phyloP scores from a whole-genome alignment of 192 early-diverging fungal species.

The Diversispora epigaea region DNA sequence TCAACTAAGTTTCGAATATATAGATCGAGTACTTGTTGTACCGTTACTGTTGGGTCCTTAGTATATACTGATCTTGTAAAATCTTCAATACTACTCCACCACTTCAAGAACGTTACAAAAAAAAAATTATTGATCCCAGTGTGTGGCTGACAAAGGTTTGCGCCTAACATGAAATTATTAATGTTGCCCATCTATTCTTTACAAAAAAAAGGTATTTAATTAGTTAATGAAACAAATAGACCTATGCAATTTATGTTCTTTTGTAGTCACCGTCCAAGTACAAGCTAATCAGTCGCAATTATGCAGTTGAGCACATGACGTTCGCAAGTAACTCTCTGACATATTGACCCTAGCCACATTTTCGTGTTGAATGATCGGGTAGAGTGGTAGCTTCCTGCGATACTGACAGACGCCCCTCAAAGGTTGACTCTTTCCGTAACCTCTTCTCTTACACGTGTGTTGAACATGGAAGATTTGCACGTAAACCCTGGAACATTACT shows the following conservation, averaged over 20 bases:
- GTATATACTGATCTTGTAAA: slow-evolving; percentile 4
- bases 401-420: not conserved
- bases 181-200: not conserved
- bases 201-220: not conserved
- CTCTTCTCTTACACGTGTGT: slow-evolving; percentile 8
- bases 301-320: slow-evolving; percentile 7
- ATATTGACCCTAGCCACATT: not conserved
- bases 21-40: too few relatives aligned
- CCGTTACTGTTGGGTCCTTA: not conserved
- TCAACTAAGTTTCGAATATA: slow-evolving; percentile 17
- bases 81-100: not conserved
- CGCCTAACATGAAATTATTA: not conserved
- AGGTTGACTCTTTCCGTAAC: not conserved
- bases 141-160: slow-evolving; percentile 16
- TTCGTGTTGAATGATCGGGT: not conserved
- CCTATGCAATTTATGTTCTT: not conserved
- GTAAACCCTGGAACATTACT: too few relatives aligned
- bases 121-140: slow-evolving; percentile 20
- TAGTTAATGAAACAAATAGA: not conserved
- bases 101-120: slow-evolving; percentile 2
- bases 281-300: not conserved
- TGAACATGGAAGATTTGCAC: slow-evolving; percentile 19
- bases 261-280: not conserved
- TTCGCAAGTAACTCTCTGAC: slow-evolving; percentile 14
- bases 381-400: slow-evolving; percentile 4